A percentile compares a stretch with the other conserved stretches of the same genome.
Evolutionary conservation across 192 early-diverging fungal genomes (phyloP).

Genomic region (Podila horticola): DNA sequence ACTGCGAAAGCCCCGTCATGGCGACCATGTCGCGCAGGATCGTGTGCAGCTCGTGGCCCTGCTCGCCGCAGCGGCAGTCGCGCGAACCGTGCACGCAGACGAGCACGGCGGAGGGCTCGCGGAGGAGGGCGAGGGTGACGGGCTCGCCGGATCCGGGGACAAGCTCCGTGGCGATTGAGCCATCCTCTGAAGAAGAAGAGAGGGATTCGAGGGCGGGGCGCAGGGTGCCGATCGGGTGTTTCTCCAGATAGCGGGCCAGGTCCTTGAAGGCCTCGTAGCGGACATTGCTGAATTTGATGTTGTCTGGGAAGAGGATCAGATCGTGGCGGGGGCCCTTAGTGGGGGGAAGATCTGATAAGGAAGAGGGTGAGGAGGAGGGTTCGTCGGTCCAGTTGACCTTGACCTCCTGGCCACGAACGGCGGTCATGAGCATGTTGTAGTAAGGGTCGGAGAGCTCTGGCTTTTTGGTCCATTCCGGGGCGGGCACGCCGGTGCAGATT

Average conservation of each 20-base stretch:
- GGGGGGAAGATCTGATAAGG: not conserved
- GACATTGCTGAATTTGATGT: slow-evolving; percentile 25
- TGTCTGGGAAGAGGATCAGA: slow-evolving; percentile 44
- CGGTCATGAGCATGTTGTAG: slow-evolving; percentile 26
- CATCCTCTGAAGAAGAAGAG: not conserved
- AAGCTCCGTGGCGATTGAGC: slow-evolving; percentile 11
- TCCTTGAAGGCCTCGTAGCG: slow-evolving; percentile 38
- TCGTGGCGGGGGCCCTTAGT: slow-evolving; percentile 41
- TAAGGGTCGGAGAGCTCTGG: slow-evolving; percentile 42
- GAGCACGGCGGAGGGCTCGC: slow-evolving; percentile 36
- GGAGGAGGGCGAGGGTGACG: slow-evolving; percentile 18
- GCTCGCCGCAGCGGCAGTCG: slow-evolving; percentile 61
- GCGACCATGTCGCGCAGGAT: slow-evolving; percentile 53
- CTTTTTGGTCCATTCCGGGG: slow-evolving; percentile 34
- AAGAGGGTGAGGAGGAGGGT: not conserved
- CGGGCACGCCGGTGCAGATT: slow-evolving; percentile 33
- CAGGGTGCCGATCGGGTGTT: slow-evolving; percentile 29
- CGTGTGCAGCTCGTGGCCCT: slow-evolving; percentile 48
- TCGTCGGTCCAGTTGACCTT: slow-evolving; percentile 36
- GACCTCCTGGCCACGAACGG: slow-evolving; percentile 39
- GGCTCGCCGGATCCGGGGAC: slow-evolving; percentile 39
- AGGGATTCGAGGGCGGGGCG: slow-evolving; percentile 15
- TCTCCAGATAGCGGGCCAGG: slow-evolving; percentile 22
- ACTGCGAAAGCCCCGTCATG: slow-evolving; percentile 17
- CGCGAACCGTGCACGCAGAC: slow-evolving; percentile 59